Percentiles rank a stretch among this genome's conserved stretches.
Evolutionary conservation across 495 filamentous ascomycete genomes (phyloP).

Genomic region (Annulohypoxylon stygium): DNA sequence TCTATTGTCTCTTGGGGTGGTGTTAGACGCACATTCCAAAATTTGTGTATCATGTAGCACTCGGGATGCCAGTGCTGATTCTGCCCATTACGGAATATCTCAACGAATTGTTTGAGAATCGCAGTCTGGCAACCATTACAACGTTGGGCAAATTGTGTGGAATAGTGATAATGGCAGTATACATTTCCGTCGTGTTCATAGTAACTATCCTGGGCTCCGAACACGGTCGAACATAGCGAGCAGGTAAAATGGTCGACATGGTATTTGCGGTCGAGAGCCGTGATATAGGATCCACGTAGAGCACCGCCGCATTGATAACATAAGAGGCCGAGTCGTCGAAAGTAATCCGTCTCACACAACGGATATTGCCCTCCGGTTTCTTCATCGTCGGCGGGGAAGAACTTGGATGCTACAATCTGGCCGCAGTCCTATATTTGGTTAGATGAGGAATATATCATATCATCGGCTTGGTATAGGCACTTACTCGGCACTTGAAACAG

Average conservation of each 20-base stretch:
- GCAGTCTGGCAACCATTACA: constrained; percentile 97
- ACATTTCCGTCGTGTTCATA: constrained; percentile 98
- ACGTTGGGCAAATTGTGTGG: constrained; percentile 94
- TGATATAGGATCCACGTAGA: constrained; percentile 97
- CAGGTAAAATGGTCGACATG: constrained; percentile 99
- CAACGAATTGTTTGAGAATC: constrained; percentile 99
- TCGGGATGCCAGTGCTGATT: constrained; percentile 99
- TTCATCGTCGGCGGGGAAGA: constrained; percentile 95
- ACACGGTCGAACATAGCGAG: constrained; percentile 95
- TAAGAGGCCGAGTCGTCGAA: constrained; percentile 88
- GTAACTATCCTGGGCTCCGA: constrained; percentile 97
- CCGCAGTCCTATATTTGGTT: constrained; percentile 83
- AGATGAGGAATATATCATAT: constrained; percentile 29
- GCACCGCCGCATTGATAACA: constrained; percentile 94
- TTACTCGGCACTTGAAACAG: constrained; percentile 96
- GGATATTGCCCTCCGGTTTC: constrained; percentile 89
- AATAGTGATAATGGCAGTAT: constrained; percentile 99
- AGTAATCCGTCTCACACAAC: constrained; percentile 98
- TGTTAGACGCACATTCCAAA: constrained; percentile 95
- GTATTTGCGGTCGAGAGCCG: constrained; percentile 96
- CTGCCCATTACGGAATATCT: constrained; percentile 96
- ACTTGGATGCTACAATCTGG: constrained; percentile 96
- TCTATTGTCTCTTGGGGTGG: constrained; percentile 56
- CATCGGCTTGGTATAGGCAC: constrained; percentile 49
- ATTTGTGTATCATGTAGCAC: constrained; percentile 99